Percentiles rank a stretch among this genome's conserved stretches.
These are phyloP conservation scores for Mucor mucedo DNA, from an alignment of 371 early-diverging fungal species.

Conservation along the genomic window DNA sequence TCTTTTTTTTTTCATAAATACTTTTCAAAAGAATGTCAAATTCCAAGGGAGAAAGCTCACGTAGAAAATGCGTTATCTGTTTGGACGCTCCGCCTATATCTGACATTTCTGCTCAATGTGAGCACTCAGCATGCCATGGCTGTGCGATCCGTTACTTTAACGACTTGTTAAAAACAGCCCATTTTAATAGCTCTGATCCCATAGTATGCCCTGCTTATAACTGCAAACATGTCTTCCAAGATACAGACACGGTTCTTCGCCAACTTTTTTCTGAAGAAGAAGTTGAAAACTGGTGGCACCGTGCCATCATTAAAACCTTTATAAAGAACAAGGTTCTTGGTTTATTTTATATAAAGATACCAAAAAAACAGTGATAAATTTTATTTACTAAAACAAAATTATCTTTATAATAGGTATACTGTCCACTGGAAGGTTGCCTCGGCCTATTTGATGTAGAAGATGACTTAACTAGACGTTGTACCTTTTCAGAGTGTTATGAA, in stretches of 20 bases:
- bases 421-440: slow-evolving; percentile 17
- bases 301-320: slow-evolving; percentile 2
- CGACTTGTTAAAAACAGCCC: neutral
- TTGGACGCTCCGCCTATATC: neutral
- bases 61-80: neutral
- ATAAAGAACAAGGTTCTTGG: slow-evolving; percentile 19
- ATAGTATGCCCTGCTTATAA: slow-evolving; percentile 14
- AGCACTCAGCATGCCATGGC: slow-evolving; percentile 7
- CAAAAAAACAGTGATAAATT: slow-evolving; percentile 4
- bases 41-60: neutral
- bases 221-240: slow-evolving; percentile 4
- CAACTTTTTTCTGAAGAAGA: neutral
- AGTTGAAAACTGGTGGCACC: slow-evolving; percentile 19
- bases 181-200: neutral
- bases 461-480: slow-evolving; percentile 9
- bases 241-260: neutral
- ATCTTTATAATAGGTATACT: slow-evolving; percentile 11
- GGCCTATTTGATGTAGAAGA: slow-evolving; percentile 22
- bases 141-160: slow-evolving; percentile 16
- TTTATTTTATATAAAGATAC: slow-evolving; percentile 8
- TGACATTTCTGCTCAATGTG: neutral
- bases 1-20: too few species aligned
- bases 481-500: slow-evolving; percentile 29
- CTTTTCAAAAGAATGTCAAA: too few species aligned
- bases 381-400: neutral